phyloP scores from a whole-genome alignment of 352 stramenopile species.

The Albugo candida region DNA sequence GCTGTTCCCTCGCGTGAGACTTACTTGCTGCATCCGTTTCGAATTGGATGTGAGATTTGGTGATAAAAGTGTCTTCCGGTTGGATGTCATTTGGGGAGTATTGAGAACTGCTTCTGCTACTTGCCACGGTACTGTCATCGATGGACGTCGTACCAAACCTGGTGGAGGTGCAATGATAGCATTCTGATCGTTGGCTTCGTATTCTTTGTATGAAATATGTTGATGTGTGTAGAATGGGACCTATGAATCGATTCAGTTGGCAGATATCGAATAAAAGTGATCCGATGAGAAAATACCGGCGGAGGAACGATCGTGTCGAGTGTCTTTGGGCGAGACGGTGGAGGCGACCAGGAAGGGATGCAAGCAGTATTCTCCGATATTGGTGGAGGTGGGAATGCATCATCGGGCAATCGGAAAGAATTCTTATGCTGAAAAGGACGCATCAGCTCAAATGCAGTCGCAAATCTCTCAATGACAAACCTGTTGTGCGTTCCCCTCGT shows the following conservation, averaged over 20 bases:
- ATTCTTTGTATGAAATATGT: conserved; percentile 62
- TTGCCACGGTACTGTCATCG: conserved; percentile 75
- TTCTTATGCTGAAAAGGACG: conserved; percentile 6
- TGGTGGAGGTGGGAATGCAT: conserved; percentile 53
- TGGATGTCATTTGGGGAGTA: conserved; percentile 46
- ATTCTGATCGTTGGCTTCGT: conserved; percentile 32
- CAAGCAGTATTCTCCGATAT: conserved; percentile 40
- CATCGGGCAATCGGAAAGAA: conserved; percentile 33
- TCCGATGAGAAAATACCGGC: conserved; percentile 1
- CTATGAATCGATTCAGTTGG: not conserved
- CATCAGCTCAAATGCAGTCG: not conserved
- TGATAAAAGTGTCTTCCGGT: conserved; percentile 37
- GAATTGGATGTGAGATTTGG: conserved; percentile 18
- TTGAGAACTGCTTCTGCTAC: conserved; percentile 66
- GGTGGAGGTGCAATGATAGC: conserved; percentile 40
- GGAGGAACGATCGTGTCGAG: conserved; percentile 10
- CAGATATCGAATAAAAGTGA: conserved; percentile 1
- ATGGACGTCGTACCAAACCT: conserved; percentile 48
- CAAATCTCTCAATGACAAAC: too few relatives aligned
- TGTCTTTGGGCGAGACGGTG: conserved; percentile 43
- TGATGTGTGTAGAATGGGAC: conserved; percentile 10
- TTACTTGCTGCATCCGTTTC: conserved; percentile 1
- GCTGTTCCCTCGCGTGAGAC: conserved; percentile 6
- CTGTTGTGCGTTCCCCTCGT: too few relatives aligned
- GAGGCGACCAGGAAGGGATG: conserved; percentile 66